Evolutionary conservation across 768 basidiomycete species (phyloP).

Genomic region (Postia placenta): DNA sequence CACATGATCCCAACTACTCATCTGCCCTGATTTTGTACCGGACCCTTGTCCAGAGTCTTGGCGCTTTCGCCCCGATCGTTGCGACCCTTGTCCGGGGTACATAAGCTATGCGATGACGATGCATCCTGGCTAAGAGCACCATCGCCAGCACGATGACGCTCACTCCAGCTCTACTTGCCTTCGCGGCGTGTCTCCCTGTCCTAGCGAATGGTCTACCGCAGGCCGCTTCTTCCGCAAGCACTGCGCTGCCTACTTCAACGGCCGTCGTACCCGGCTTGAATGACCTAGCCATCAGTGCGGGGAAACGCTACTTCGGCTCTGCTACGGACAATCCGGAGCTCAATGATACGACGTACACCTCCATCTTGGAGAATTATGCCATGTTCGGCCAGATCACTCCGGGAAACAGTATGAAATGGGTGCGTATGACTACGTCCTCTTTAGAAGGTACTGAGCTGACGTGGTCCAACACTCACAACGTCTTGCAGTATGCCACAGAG

Average conservation of each 20-base stretch:
- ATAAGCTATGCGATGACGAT: no score
- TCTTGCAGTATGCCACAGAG: slow-evolving; percentile 29
- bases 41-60: no score
- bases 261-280: slow-evolving; percentile 17
- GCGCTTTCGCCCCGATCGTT: no score
- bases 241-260: slow-evolving; percentile 7
- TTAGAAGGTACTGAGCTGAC: neutral
- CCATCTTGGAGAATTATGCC: slow-evolving; percentile 30
- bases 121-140: no score
- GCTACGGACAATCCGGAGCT: slow-evolving; percentile 45
- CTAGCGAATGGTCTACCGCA: neutral
- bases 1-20: no score
- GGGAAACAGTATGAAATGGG: slow-evolving; percentile 57
- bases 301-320: slow-evolving; percentile 44
- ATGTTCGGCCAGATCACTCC: slow-evolving; percentile 44
- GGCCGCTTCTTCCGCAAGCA: neutral
- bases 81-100: no score
- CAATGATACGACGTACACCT: slow-evolving; percentile 34
- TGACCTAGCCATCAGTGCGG: slow-evolving; percentile 33
- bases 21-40: no score
- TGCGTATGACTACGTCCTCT: slow-evolving; percentile 11
- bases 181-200: neutral
- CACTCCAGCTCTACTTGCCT: neutral
- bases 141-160: neutral
- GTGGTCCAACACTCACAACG: neutral